Conservation (phyloP, 2,329 filamentous ascomycete genomes). For the Cladosporium sp. region DNA sequence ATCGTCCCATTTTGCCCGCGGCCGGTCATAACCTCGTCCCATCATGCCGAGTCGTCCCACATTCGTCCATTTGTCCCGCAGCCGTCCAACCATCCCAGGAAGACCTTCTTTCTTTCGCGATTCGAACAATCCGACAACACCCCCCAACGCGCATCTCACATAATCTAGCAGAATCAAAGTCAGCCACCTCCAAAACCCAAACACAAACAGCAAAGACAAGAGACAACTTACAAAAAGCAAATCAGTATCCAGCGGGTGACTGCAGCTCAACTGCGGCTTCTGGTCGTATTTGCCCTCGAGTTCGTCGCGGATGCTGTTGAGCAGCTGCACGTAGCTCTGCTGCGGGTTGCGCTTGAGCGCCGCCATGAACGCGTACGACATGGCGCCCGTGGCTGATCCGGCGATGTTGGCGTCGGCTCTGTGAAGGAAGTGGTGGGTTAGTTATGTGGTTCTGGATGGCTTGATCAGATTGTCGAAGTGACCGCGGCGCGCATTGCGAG, state of each 20-base stretch:
- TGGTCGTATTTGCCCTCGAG: slow-evolving; percentile 83
- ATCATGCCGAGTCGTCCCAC: too few relatives aligned
- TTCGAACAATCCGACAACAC: too few relatives aligned
- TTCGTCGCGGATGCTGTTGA: slow-evolving; percentile 93
- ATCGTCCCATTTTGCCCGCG: too few relatives aligned
- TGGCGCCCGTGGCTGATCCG: slow-evolving; percentile 88
- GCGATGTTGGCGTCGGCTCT: slow-evolving; percentile 88
- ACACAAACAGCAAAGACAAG: not conserved
- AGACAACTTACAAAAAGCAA: slow-evolving; percentile 42
- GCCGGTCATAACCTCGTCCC: too few relatives aligned
- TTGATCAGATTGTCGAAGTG: too few relatives aligned
- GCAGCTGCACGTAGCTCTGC: slow-evolving; percentile 91
- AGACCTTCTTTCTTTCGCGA: too few relatives aligned
- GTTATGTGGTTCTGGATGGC: too few relatives aligned
- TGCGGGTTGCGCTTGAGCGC: slow-evolving; percentile 89
- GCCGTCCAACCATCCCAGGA: too few relatives aligned
- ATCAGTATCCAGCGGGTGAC: slow-evolving; percentile 68
- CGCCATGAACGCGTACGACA: slow-evolving; percentile 96
- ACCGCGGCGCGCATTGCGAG: too few relatives aligned
- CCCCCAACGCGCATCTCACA: not conserved
- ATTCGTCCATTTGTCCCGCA: too few relatives aligned
- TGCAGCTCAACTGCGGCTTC: slow-evolving; percentile 94
- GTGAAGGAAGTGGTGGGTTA: slow-evolving; percentile 8
- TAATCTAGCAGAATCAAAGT: not conserved
- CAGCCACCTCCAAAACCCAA: not conserved